phyloP scores from a whole-genome alignment of 2,329 filamentous ascomycete genomes.

The Beauveria australis region DNA sequence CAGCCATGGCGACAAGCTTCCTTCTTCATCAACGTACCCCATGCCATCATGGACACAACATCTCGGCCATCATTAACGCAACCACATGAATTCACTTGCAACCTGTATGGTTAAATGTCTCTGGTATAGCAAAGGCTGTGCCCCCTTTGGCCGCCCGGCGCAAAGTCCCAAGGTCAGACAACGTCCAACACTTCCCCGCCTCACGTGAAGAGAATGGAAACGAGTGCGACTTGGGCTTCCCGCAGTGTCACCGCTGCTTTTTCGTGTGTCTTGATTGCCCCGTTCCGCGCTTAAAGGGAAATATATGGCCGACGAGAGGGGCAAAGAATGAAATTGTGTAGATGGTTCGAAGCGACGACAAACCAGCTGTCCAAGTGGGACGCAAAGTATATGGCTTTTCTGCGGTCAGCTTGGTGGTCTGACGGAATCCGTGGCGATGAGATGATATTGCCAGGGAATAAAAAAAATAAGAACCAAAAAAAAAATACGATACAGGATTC shows the following conservation, averaged over 20 bases:
- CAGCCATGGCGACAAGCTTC: neutral
- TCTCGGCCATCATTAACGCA: neutral
- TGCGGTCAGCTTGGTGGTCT: neutral
- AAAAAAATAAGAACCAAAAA: too few relatives aligned
- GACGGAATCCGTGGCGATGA: neutral
- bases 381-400: neutral
- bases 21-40: neutral
- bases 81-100: neutral
- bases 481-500: too few relatives aligned
- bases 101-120: conserved; percentile 20
- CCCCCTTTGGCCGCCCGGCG: neutral
- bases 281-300: neutral
- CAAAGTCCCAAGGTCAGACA: conserved; percentile 1
- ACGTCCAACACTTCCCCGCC: too few relatives aligned
- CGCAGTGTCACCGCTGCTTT: neutral
- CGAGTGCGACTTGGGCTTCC: conserved; percentile 6
- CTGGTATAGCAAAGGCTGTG: too few relatives aligned
- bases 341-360: neutral
- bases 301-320: neutral
- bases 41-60: neutral
- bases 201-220: neutral
- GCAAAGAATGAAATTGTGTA: neutral
- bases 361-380: neutral
- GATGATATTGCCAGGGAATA: too few relatives aligned
- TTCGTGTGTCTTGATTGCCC: neutral